These are phyloP conservation scores for Leishmania guyanensis DNA, from an alignment of 208 protist genomes.

Conservation along the genomic window DNA sequence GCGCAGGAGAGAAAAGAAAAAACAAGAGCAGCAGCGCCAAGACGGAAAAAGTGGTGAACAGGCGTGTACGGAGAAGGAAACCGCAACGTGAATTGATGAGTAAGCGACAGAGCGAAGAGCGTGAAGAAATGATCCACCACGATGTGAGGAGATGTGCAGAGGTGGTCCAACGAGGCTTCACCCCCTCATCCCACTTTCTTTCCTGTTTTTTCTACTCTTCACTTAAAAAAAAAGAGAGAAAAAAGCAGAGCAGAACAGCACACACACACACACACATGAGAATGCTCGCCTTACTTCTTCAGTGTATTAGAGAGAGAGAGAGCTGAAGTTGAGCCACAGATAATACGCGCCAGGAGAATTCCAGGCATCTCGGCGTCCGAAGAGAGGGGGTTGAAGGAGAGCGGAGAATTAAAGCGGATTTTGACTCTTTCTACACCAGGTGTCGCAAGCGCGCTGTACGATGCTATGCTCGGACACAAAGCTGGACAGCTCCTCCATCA, in stretches of 20 bases:
- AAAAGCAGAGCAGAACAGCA: background rate
- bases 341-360: background rate
- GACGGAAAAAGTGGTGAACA: background rate
- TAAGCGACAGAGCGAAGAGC: background rate
- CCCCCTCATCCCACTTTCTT: background rate
- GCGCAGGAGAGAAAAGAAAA: background rate
- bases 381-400: background rate
- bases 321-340: background rate
- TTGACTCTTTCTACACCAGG: background rate
- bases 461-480: background rate
- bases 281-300: background rate
- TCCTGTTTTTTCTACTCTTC: background rate
- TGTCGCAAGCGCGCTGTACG: background rate
- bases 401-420: background rate
- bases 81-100: background rate
- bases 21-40: background rate
- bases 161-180: background rate
- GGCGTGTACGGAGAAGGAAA: background rate
- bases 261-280: background rate
- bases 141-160: background rate
- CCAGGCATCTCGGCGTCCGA: background rate
- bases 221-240: background rate
- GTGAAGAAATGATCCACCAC: background rate
- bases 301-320: background rate
- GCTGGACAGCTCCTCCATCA: background rate